A percentile compares a stretch with the other conserved stretches of the same genome.
Evolutionary conservation across 768 basidiomycete genomes (phyloP).

Genomic region (Leucocoprinus birnbaumii): DNA sequence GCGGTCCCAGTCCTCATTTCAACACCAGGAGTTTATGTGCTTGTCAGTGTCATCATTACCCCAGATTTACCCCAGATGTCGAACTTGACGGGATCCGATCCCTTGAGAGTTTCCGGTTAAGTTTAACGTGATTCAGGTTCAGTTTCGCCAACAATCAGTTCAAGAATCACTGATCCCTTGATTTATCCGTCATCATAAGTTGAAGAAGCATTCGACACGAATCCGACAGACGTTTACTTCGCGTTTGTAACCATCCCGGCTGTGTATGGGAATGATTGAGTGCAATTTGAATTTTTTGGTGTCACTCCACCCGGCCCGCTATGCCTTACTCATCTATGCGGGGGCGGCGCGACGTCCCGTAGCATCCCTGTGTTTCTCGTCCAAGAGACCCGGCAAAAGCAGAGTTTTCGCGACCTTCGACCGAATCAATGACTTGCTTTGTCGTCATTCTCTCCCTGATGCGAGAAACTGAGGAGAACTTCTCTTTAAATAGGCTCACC

Average conservation of each 20-base stretch:
- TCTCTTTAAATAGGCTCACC: too few relatives aligned
- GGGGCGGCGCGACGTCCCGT: not conserved
- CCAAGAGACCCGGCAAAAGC: too few relatives aligned
- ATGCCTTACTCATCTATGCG: not conserved
- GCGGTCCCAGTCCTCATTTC: too few relatives aligned
- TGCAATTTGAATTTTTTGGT: not conserved
- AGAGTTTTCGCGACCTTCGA: too few relatives aligned
- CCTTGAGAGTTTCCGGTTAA: too few relatives aligned
- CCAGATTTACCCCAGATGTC: not conserved
- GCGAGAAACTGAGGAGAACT: too few relatives aligned
- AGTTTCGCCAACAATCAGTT: not conserved
- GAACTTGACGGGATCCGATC: not conserved
- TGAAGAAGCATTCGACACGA: not conserved
- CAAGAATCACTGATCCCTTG: not conserved
- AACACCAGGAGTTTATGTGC: too few relatives aligned
- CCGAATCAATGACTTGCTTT: too few relatives aligned
- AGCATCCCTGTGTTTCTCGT: not conserved
- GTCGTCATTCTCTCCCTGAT: too few relatives aligned
- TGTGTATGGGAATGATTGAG: not conserved
- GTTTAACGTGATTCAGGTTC: too few relatives aligned
- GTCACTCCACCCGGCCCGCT: conserved; percentile 7
- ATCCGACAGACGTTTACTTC: not conserved
- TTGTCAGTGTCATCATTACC: not conserved
- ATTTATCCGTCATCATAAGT: conserved; percentile 4
- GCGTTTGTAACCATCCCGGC: not conserved